These are phyloP conservation scores for Syzygium grande DNA, from an alignment of 345 rosid genomes.

Conservation along the genomic window DNA sequence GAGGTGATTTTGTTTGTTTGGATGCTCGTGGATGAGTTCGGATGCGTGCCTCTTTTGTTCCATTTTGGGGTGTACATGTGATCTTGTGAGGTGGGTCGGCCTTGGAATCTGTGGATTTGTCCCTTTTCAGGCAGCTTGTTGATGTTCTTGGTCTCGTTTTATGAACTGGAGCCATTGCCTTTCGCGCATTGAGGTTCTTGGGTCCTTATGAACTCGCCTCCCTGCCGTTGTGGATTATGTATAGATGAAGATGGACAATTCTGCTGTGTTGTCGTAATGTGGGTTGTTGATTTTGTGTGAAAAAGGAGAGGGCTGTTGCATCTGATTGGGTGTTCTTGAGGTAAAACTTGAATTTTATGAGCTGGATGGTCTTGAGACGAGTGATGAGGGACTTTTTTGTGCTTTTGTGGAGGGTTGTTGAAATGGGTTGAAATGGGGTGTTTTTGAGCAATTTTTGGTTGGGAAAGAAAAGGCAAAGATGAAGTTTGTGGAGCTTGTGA, in stretches of 20 bases:
- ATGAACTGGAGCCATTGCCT: background rate
- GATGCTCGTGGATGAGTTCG: background rate
- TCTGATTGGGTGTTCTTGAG: background rate
- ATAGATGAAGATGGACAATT: background rate
- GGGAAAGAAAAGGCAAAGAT: background rate
- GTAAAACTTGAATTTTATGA: background rate
- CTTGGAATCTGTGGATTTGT: background rate
- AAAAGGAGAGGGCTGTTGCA: background rate
- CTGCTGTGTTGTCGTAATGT: background rate
- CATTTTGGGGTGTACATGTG: background rate
- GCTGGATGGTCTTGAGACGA: background rate
- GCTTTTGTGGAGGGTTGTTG: background rate
- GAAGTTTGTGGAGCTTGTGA: background rate
- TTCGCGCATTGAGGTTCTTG: background rate
- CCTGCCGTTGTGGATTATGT: background rate
- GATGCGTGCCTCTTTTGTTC: background rate
- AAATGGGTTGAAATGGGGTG: background rate
- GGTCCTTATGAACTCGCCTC: background rate
- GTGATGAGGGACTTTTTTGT: background rate
- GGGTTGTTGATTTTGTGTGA: background rate
- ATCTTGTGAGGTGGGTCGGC: background rate
- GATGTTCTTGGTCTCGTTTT: background rate
- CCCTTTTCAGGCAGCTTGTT: background rate
- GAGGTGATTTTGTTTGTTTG: background rate
- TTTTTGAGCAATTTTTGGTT: background rate